phyloP scores from a whole-genome alignment of 306 rosid species.

The Casuarina cunninghamiana region DNA sequence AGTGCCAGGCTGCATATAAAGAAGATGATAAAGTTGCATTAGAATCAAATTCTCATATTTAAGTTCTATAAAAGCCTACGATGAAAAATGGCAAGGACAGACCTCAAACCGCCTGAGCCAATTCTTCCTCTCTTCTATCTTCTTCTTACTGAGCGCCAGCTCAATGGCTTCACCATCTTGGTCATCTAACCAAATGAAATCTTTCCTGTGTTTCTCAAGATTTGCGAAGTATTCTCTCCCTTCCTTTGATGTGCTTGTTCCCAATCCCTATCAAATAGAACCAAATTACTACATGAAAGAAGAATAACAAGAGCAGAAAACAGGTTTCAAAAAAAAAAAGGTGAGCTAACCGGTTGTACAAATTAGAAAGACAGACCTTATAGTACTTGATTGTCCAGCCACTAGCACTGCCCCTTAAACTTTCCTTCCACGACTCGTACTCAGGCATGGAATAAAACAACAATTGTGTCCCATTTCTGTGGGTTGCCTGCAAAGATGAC shows the following conservation, averaged over 20 bases:
- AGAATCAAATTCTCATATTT: not conserved
- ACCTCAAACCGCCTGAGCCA: conserved; percentile 98
- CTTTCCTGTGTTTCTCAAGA: conserved; percentile 72
- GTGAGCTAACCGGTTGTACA: not conserved
- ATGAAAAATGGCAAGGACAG: not conserved
- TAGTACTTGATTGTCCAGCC: conserved; percentile 92
- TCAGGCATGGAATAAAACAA: conserved; percentile 90
- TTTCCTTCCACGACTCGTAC: conserved; percentile 76
- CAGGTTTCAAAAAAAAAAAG: not conserved
- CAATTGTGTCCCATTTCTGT: conserved; percentile 62
- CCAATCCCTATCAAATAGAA: conserved; percentile 70
- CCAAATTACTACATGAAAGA: conserved; percentile 10
- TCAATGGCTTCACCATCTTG: conserved; percentile 89
- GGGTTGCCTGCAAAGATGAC: conserved; percentile 58
- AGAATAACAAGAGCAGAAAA: not conserved
- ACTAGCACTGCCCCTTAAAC: conserved; percentile 67
- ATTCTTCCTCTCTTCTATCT: conserved; percentile 84
- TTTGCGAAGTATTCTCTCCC: conserved; percentile 84
- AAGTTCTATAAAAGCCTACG: not conserved
- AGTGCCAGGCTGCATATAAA: conserved; percentile 74
- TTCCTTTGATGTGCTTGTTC: conserved; percentile 91
- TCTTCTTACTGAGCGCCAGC: conserved; percentile 93
- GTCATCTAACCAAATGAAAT: conserved; percentile 83
- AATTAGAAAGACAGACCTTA: conserved; percentile 59
- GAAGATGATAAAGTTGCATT: not conserved